Percentiles rank a stretch among this genome's conserved stretches.
These are phyloP conservation scores for Dactylellina haptotyla DNA, from an alignment of 2,329 filamentous ascomycete genomes.

Conservation along the genomic window DNA sequence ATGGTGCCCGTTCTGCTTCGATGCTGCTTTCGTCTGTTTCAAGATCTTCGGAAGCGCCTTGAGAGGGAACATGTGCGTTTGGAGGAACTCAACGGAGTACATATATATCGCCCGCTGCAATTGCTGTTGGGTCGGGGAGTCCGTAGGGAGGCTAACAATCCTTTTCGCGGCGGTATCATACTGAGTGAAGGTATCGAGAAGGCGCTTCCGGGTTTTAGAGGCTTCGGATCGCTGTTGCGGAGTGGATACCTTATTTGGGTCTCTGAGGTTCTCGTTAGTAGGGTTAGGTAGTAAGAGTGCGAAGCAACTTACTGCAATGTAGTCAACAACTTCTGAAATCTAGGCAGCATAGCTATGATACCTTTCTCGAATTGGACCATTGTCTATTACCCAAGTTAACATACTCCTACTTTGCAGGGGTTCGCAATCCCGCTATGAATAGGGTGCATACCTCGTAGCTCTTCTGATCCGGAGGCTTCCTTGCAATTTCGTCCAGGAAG, in stretches of 20 bases:
- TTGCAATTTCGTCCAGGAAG: constrained; percentile 75
- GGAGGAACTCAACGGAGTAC: constrained; percentile 82
- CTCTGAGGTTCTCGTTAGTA: too few species aligned
- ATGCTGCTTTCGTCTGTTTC: constrained; percentile 59
- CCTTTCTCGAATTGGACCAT: constrained; percentile 87
- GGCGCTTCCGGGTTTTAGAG: constrained; percentile 84
- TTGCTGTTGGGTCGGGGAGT: constrained; percentile 75
- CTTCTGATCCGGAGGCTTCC: constrained; percentile 77
- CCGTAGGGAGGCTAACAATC: constrained; percentile 79
- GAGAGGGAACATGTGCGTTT: constrained; percentile 88
- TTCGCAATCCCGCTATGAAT: neutral
- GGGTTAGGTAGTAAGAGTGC: too few species aligned
- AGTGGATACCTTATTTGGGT: constrained; percentile 62
- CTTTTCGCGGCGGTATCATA: constrained; percentile 84
- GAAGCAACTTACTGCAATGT: constrained; percentile 69
- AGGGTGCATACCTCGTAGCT: constrained; percentile 69
- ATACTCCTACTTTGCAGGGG: neutral
- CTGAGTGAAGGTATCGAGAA: constrained; percentile 88
- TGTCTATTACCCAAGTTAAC: constrained; percentile 65
- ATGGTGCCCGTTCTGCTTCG: constrained; percentile 31
- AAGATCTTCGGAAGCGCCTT: constrained; percentile 77
- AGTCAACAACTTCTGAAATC: constrained; percentile 80
- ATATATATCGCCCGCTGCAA: constrained; percentile 85
- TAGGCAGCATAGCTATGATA: constrained; percentile 81
- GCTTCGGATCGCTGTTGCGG: constrained; percentile 82